Conservation (phyloP, 495 filamentous ascomycete species). For the Xylaria palmicola region DNA sequence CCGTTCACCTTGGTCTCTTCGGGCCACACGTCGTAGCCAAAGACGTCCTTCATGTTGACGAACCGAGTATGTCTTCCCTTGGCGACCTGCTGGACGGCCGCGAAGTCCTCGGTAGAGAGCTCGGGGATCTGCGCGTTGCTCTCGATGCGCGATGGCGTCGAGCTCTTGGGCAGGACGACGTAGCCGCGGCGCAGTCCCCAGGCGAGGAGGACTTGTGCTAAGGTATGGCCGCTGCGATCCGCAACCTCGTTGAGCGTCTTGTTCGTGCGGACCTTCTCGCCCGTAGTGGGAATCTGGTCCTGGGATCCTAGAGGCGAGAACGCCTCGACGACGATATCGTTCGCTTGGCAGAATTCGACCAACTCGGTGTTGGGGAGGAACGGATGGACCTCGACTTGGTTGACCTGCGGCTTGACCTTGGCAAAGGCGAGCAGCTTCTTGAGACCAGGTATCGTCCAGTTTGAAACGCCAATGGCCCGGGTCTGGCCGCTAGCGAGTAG, state of each 20-base stretch:
- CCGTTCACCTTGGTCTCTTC: constrained; percentile 50
- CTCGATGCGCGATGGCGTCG: constrained; percentile 65
- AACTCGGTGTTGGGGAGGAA: constrained; percentile 55
- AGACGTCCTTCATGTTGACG: constrained; percentile 77
- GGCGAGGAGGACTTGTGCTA: constrained; percentile 49
- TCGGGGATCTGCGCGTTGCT: constrained; percentile 50
- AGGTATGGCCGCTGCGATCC: constrained; percentile 37
- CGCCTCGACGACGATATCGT: constrained; percentile 65
- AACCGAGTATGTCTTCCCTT: constrained; percentile 60
- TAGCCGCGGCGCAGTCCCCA: constrained; percentile 46
- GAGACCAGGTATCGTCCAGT: constrained; percentile 47
- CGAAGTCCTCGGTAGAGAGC: constrained; percentile 40
- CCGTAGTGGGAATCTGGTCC: constrained; percentile 53
- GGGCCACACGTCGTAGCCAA: constrained; percentile 52
- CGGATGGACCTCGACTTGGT: constrained; percentile 54
- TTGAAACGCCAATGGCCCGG: constrained; percentile 50
- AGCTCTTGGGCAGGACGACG: constrained; percentile 52
- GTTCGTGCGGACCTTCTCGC: constrained; percentile 45
- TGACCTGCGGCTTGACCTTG: constrained; percentile 45
- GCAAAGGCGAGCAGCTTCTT: constrained; percentile 40
- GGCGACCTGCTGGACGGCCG: constrained; percentile 41
- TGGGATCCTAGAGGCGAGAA: constrained; percentile 63
- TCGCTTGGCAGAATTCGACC: constrained; percentile 54
- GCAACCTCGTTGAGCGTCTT: constrained; percentile 41
- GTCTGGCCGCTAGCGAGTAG: constrained; percentile 40